Conservation (phyloP, 352 stramenopile genomes). For the Pythium myriotylum region DNA sequence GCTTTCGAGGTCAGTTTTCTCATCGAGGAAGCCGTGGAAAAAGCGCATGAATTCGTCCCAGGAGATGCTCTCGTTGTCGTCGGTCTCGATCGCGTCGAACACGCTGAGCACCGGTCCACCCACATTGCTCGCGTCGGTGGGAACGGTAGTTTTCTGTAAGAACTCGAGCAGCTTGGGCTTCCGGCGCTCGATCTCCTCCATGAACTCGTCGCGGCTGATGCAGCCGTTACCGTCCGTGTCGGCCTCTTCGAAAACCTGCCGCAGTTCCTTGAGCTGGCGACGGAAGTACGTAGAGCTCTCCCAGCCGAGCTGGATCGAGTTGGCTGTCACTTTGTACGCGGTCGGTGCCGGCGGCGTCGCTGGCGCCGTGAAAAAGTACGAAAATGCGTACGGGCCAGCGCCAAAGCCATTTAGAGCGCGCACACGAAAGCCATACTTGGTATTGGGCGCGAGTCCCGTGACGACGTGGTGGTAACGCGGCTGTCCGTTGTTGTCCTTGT, state of each 20-base stretch:
- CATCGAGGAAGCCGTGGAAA: conserved; percentile 67
- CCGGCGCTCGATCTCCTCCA: conserved; percentile 81
- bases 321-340: conserved; percentile 58
- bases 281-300: conserved; percentile 71
- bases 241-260: conserved; percentile 79
- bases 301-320: conserved; percentile 81
- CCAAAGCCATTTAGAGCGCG: conserved; percentile 92
- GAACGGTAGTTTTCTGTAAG: conserved; percentile 57
- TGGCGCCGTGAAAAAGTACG: conserved; percentile 85
- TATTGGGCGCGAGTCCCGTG: conserved; percentile 74
- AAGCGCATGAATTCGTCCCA: conserved; percentile 86
- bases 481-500: conserved; percentile 75
- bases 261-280: conserved; percentile 69
- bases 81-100: conserved; percentile 90
- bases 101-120: conserved; percentile 52
- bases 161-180: conserved; percentile 78
- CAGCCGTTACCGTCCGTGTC: conserved; percentile 72
- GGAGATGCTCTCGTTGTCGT: conserved; percentile 87
- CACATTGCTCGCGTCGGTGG: neutral
- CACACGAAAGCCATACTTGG: conserved; percentile 89
- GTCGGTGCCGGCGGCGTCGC: conserved; percentile 67
- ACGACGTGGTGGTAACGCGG: conserved; percentile 79
- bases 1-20: conserved; percentile 29
- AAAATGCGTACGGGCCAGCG: conserved; percentile 82
- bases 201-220: conserved; percentile 85